Conservation (phyloP, 805 yeast genomes). For the Pichia phayaonensis region DNA sequence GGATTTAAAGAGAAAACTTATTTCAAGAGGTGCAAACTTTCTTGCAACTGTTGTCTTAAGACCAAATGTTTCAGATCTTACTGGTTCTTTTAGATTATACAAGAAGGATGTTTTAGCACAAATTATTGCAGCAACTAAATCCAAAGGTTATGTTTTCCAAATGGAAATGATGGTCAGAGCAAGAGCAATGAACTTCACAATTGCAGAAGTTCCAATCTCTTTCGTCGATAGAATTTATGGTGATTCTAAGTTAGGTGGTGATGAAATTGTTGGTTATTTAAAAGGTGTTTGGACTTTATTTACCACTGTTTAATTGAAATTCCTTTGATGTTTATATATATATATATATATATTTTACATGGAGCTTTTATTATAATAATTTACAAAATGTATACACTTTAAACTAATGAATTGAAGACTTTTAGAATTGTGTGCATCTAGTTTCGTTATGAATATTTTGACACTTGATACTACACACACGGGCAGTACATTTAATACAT, state of each 20-base stretch:
- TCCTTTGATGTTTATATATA: neutral
- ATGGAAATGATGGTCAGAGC: constrained; percentile 89
- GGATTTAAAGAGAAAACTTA: constrained; percentile 73
- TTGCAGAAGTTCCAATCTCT: constrained; percentile 73
- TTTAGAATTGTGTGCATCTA: constrained; percentile 31
- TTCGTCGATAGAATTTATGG: constrained; percentile 77
- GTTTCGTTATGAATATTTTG: constrained; percentile 35
- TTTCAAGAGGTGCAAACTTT: constrained; percentile 75
- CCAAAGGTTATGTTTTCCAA: constrained; percentile 79
- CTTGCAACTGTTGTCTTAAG: constrained; percentile 63
- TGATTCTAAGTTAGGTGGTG: constrained; percentile 72
- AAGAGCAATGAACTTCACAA: constrained; percentile 59
- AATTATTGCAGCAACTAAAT: constrained; percentile 58
- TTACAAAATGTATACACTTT: no score
- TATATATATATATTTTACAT: neutral
- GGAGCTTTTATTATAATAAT: neutral
- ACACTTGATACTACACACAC: constrained; percentile 37
- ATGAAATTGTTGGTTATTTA: constrained; percentile 69
- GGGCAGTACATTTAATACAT: constrained; percentile 34
- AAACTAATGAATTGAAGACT: neutral
- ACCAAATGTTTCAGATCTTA: constrained; percentile 66
- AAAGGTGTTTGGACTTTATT: constrained; percentile 71
- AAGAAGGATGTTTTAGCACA: constrained; percentile 60
- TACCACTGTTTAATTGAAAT: constrained; percentile 39
- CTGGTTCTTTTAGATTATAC: constrained; percentile 72